Conservation (phyloP, 192 early-diverging fungal genomes). For the Mortierella hygrophila region DNA sequence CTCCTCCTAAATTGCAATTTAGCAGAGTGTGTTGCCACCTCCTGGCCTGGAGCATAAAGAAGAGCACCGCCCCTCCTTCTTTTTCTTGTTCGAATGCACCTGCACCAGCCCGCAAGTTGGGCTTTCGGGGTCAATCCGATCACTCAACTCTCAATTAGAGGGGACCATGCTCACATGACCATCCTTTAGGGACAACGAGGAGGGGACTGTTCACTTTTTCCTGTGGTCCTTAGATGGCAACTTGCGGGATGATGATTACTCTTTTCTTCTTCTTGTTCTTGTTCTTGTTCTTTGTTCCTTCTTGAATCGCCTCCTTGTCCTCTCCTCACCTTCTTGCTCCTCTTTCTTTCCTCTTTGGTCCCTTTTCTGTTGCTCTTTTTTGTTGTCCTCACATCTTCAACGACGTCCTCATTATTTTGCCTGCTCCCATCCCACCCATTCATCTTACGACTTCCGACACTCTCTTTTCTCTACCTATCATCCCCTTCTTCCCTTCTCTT, state of each 20-base stretch:
- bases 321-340: too few species aligned
- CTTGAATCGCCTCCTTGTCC: neutral
- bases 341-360: neutral
- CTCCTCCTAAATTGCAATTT: constrained; percentile 5
- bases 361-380: neutral
- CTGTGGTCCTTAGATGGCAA: neutral
- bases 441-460: neutral
- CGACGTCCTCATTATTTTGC: neutral
- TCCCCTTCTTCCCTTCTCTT: neutral
- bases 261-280: neutral
- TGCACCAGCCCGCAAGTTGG: neutral
- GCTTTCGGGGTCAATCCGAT: neutral
- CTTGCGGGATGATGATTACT: neutral
- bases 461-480: neutral
- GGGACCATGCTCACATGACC: constrained; percentile 4
- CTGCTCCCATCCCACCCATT: neutral
- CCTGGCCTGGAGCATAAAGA: neutral
- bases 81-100: too few species aligned
- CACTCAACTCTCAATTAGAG: neutral
- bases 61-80: neutral
- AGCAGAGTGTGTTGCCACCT: neutral
- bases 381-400: neutral
- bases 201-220: neutral
- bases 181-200: neutral
- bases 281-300: neutral